Base-by-base conservation (phyloP, 1,284 basidiomycete genomes). In the Marasmius tenuissimus region DNA sequence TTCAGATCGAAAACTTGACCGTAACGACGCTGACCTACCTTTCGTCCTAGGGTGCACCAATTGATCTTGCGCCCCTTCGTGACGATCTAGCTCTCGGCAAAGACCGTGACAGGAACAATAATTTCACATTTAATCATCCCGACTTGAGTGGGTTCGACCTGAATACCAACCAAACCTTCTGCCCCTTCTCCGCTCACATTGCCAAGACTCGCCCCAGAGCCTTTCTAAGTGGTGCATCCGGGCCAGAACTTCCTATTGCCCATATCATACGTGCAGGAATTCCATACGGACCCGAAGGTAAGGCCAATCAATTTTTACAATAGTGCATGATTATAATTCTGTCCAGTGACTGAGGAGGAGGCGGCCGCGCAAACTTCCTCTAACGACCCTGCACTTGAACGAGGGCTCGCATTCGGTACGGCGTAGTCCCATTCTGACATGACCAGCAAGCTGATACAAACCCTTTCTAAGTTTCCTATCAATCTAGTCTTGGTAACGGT, bases 251-350 rank as follows among this genome's bases (percentile, higher is more conserved):
- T 18, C 50, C 56, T 5, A 37, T 12, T 10, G 65, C 70, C 59
- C 62, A 66, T 53, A 71, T 73, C 58, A 75, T 77, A 27, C 75
- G 78, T 6, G 70, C 73, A n/a, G 73, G 77, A 35, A 75, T 76
- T 57, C 73, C 76, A 14, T 80, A 76, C 56, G 78, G 77, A 18
- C 74, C 75, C 5, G 76, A 78, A 66, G 70, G 64, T 65, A 45
- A n/a, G 51, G 33, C 35, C 16, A 59, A 27, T 7, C 12, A 16
- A 56, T 18, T 49, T 35, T 62, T 27, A 34, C 4, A 27, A 16
- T 14, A 42, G 16, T 54, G 18, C 7, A 4, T 18, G 22, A 54
- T 50, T 38, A 37, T 34, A 8, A 58, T 20, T 47, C 27, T 33
- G 39, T 52, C 2, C 54, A 65, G 64, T 66, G 14, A 63, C 61